Base-by-base conservation (phyloP, 2,329 filamentous ascomycete species). In the Sphaceloma murrayae region DNA sequence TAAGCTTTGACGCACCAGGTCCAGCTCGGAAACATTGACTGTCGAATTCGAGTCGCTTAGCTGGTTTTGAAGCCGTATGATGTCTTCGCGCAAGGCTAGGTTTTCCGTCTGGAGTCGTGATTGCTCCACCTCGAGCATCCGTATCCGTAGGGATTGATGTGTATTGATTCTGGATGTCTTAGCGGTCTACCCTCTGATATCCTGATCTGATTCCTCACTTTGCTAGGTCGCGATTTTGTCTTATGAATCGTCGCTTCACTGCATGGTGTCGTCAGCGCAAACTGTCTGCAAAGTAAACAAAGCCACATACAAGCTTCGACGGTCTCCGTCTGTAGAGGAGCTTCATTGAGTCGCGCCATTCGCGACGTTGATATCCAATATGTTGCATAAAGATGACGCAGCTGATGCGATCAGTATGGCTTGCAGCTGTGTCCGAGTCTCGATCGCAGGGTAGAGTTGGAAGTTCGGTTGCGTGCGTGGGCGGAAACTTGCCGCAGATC, bases 281-380 rank as follows among this genome's bases (percentile, higher is more conserved):
- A n/a, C n/a, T n/a, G n/a, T n/a, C n/a, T n/a, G n/a, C 17, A 17
- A 16, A 26, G 19, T 39, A n/a, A 19, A 53, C 38, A 51, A 51
- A 43, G 46, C 26, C 50, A 73, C 80, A 62, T 70, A 85, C 82
- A 68, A 58, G 74, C 78, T 60, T 88, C 83, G 53, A 85, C 64
- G 58, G 70, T 79, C 65, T 86, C 82, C 59, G 70, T 51, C 3
- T 45, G 49, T 24, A 48, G 40, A 26, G 59, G 72, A 57, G 80
- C 74, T 65, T 87, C 83, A 67, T 88, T 88, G 54, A 89, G 73
- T 67, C 83, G 76, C 66, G 84, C 84, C 84, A 89, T 89, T 43
- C 53, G 52, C 49, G 44, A 36, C 42, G 21, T 26, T 22, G 16
- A 34, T 45, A 45, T 29, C 30, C 42, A 45, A 33, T 43, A 43